Evolutionary conservation across 23 red algal genomes (phyloP), one percentile per base, ranked within the genome.

Genomic region (Chondrus crispus): DNA sequence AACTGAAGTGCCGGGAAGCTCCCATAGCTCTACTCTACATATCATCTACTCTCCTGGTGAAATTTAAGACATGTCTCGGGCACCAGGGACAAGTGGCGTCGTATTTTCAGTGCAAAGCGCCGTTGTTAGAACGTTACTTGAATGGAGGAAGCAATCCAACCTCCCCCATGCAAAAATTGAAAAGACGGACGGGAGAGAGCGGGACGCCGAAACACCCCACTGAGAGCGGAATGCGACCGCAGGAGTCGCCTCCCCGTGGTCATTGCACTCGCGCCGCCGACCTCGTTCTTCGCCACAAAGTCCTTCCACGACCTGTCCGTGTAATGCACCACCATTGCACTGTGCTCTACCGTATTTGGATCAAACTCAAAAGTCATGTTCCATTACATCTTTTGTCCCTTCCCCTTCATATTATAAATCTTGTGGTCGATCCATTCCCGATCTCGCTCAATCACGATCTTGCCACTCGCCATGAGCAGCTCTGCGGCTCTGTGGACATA

Each of bases 291-390:
- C 9, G 68, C 64, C 6, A 93, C 68, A 73, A 43, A 85, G 41
- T 93, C 90, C 47, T 84, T 62, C 90, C 90, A 93, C 63, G 79
- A 85, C 30, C 81, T 74, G 20, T 72, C 57, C 20, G 62, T 85
- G 79, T 93, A 93, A 50, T 93, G 90, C 40, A 93, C 80, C n/a
- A n/a, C n/a, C n/a, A 54, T 80, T 6, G 72, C 33, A 60, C 63
- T 77, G 46, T 90, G 72, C 47, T 46, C 29, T 37, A 80, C 38
- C 22, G 32, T 80, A 39, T 63, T 47, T 16, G 72, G 75, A 44
- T 90, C 41, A 32, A 77, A 55, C 49, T 90, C 87, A 28, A 80
- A 33, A 60, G 35, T 90, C 37, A 45, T 62, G 37, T 90, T 85
- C 81, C 81, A 85, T 10, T 85, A 85, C 35, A 37, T 80, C 33